Conservation (phyloP, 129 eudicot genomes). For the Heracleum sosnowskyi region DNA sequence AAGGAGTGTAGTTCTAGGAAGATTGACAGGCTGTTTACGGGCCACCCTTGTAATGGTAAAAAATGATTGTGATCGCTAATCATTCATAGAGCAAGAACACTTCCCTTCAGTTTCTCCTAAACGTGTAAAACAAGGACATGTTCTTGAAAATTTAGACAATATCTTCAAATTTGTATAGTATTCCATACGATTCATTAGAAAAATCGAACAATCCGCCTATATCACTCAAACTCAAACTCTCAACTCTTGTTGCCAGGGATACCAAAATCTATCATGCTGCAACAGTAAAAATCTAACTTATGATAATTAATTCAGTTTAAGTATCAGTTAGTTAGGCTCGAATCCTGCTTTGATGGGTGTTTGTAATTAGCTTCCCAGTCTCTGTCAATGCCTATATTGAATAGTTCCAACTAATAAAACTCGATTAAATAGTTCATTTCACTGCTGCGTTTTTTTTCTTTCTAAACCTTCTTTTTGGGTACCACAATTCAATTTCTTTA, state of each 20-base stretch:
- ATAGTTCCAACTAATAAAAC: background rate
- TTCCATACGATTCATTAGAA: no score
- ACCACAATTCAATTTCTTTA: background rate
- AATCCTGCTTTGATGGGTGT: background rate
- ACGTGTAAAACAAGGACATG: no score
- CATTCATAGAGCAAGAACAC: background rate
- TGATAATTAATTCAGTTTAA: background rate
- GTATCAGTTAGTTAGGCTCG: background rate
- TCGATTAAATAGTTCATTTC: background rate
- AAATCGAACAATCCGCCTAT: background rate
- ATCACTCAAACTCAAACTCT: background rate
- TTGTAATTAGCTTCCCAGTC: conserved; percentile 1
- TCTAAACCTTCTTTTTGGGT: background rate
- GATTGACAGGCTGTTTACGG: conserved; percentile 4
- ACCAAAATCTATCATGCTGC: background rate
- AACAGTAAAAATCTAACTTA: background rate
- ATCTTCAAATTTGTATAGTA: no score
- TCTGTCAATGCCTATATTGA: conserved; percentile 3
- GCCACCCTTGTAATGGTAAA: background rate
- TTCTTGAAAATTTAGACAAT: no score
- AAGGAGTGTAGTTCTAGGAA: background rate
- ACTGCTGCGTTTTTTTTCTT: conserved; percentile 4
- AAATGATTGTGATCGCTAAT: background rate
- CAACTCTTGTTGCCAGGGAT: background rate
- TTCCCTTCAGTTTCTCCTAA: conserved; percentile 8